phyloP scores from a whole-genome alignment of 2,329 filamentous ascomycete genomes.

The Sporothrix inflata region DNA sequence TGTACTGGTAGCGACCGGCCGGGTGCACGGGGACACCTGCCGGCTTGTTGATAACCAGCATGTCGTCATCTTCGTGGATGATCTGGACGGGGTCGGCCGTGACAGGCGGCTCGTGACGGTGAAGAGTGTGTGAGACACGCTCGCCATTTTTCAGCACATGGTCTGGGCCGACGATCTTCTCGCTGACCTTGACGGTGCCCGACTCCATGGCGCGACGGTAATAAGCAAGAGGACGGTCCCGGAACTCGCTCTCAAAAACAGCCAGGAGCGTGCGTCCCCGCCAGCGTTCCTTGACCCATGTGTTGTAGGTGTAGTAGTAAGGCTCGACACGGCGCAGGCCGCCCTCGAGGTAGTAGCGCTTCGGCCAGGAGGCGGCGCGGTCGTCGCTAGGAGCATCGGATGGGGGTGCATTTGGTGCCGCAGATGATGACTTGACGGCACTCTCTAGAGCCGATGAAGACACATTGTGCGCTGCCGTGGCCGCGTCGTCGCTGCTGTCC shows the following conservation, averaged over 20 bases:
- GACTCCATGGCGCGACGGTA: conserved; percentile 82
- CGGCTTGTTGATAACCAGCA: conserved; percentile 97
- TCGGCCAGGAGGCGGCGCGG: conserved; percentile 46
- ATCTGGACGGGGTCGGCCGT: conserved; percentile 77
- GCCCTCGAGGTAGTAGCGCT: conserved; percentile 81
- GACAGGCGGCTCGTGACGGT: conserved; percentile 94
- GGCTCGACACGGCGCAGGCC: conserved; percentile 81
- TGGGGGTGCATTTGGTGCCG: neutral
- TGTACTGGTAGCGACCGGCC: conserved; percentile 93
- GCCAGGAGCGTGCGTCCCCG: conserved; percentile 78
- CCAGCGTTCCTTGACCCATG: conserved; percentile 93
- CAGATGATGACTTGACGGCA: neutral
- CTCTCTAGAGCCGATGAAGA: no score
- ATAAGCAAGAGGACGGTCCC: conserved; percentile 83
- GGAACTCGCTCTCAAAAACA: conserved; percentile 89
- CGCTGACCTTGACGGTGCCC: conserved; percentile 80
- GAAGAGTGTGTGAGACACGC: conserved; percentile 87
- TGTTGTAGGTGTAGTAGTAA: conserved; percentile 94
- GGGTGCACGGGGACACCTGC: conserved; percentile 94
- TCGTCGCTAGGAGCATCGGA: neutral
- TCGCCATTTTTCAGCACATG: conserved; percentile 85
- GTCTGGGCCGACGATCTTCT: conserved; percentile 67
- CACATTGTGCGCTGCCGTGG: neutral
- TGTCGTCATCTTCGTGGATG: conserved; percentile 87
- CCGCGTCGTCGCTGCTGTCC: conserved; percentile 5